Percentiles rank a stretch among this genome's conserved stretches.
Conservation (phyloP, 2,329 filamentous ascomycete genomes). For the Aspergillus calidoustus region DNA sequence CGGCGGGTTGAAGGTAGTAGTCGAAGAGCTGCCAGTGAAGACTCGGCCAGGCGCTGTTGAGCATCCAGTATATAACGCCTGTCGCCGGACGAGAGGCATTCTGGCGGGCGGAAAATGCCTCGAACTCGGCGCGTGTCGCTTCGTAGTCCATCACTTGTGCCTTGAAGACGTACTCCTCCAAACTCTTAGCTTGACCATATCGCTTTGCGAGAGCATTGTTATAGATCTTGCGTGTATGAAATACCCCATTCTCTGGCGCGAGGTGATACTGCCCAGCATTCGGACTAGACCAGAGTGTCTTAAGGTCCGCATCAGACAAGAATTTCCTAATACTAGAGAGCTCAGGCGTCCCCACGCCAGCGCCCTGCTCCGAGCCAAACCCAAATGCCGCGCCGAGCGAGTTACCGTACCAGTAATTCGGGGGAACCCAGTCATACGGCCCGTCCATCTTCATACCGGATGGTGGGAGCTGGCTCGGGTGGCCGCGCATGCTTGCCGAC, state of each 20-base stretch:
- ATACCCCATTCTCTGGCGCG: conserved; percentile 60
- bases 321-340: conserved; percentile 59
- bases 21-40: conserved; percentile 70
- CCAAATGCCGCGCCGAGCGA: conserved; percentile 63
- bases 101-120: conserved; percentile 60
- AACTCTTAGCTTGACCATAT: conserved; percentile 56
- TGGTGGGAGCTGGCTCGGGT: conserved; percentile 56
- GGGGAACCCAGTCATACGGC: conserved; percentile 69
- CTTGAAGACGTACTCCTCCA: conserved; percentile 65
- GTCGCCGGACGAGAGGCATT: conserved; percentile 58
- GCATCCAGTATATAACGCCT: conserved; percentile 69
- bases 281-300: conserved; percentile 61
- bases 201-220: conserved; percentile 59
- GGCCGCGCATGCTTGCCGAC: conserved; percentile 61
- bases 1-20: conserved; percentile 63
- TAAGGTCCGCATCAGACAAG: conserved; percentile 55
- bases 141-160: conserved; percentile 68
- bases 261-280: conserved; percentile 63
- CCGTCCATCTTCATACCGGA: conserved; percentile 70
- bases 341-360: conserved; percentile 67
- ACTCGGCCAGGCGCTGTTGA: conserved; percentile 68
- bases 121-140: conserved; percentile 63
- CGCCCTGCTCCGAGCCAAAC: conserved; percentile 66
- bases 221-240: conserved; percentile 62
- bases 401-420: conserved; percentile 66